Evolutionary conservation across 495 filamentous ascomycete species (phyloP).

Genomic region (Penicillium chermesinum): DNA sequence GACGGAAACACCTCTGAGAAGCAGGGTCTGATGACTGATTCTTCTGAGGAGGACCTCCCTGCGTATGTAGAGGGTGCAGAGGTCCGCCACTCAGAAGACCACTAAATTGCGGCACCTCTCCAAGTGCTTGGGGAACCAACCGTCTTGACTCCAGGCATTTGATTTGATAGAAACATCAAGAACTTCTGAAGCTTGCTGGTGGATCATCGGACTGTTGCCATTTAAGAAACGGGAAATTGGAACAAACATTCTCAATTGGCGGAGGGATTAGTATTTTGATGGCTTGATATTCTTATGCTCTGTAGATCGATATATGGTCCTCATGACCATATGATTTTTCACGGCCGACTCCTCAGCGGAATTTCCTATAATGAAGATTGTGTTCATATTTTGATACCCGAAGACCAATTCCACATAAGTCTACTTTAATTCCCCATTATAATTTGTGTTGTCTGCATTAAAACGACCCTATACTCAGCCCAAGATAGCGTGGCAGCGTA

Average conservation of each 20-base stretch:
- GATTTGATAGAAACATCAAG: too few species aligned
- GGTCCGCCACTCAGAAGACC: constrained; percentile 26
- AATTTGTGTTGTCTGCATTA: too few species aligned
- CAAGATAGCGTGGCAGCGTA: neutral
- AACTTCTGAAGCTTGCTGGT: neutral
- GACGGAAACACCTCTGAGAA: constrained; percentile 36
- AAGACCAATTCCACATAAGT: too few species aligned
- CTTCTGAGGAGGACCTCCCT: constrained; percentile 28
- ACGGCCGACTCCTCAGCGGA: constrained; percentile 20
- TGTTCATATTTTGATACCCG: neutral
- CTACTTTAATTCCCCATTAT: neutral
- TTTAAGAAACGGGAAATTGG: neutral
- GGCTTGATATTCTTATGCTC: neutral
- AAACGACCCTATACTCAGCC: neutral
- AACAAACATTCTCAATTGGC: neutral
- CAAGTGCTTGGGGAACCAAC: too few species aligned
- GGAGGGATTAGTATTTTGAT: neutral
- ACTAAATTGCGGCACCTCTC: constrained; percentile 12
- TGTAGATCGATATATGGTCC: constrained; percentile 8
- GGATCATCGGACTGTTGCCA: neutral
- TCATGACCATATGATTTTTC: constrained; percentile 5
- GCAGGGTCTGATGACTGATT: constrained; percentile 35
- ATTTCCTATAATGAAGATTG: constrained; percentile 13
- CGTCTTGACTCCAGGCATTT: too few species aligned
- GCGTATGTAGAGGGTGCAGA: constrained; percentile 29